These are phyloP conservation scores for Xylaria sp. DNA, from an alignment of 2,329 filamentous ascomycete species.

Conservation along the genomic window DNA sequence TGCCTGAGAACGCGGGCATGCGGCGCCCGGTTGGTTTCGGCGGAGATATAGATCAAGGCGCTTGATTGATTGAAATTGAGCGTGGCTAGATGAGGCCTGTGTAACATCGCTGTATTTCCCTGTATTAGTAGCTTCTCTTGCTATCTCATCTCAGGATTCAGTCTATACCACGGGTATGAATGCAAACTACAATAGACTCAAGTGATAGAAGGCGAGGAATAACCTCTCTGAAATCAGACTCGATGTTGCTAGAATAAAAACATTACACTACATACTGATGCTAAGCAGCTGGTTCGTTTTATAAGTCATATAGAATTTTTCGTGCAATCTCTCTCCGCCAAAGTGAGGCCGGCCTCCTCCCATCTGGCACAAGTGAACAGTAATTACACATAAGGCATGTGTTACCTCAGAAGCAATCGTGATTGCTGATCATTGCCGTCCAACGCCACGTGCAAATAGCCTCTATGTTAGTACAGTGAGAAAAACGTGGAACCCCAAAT, in stretches of 20 bases:
- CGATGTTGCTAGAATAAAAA: conserved; percentile 5
- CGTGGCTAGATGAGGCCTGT: not conserved
- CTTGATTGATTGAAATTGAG: conserved; percentile 18
- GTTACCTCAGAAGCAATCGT: conserved; percentile 29
- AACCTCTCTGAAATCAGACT: not conserved
- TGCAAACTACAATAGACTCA: not conserved
- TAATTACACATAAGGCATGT: conserved; percentile 31
- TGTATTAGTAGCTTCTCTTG: conserved; percentile 5
- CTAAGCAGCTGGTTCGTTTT: conserved; percentile 15
- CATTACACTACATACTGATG: not conserved
- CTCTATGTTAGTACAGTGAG: conserved; percentile 45
- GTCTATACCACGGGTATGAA: too few relatives aligned
- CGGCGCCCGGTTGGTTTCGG: conserved; percentile 92
- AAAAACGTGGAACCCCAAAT: conserved; percentile 29
- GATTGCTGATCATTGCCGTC: conserved; percentile 33
- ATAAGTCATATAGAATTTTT: conserved; percentile 9
- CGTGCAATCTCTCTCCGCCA: conserved; percentile 29
- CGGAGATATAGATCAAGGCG: conserved; percentile 64
- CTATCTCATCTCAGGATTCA: not conserved
- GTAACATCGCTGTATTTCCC: not conserved
- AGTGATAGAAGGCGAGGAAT: not conserved
- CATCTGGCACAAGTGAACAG: conserved; percentile 17
- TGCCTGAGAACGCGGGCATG: conserved; percentile 80
- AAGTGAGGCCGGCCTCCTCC: not conserved
- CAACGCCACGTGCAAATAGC: conserved; percentile 42